Conservation (phyloP, 768 basidiomycete genomes). For the Agrocybe praecox region DNA sequence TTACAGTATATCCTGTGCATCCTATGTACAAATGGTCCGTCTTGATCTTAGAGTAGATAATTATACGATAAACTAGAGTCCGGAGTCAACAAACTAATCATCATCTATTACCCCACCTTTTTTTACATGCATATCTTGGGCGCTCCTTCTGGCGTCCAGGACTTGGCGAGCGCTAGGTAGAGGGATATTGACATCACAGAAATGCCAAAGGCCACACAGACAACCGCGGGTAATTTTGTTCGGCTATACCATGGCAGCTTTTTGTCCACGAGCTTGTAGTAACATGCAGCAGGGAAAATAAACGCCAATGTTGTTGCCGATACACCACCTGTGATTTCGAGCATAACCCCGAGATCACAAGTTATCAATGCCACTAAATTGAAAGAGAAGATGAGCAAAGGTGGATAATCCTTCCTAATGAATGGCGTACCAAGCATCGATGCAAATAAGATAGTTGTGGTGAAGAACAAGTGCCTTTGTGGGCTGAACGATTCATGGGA, state of each 20-base stretch:
- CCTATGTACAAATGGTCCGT: constrained; percentile 22
- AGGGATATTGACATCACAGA: constrained; percentile 80
- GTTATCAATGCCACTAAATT: constrained; percentile 83
- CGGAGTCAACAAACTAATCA: not conserved
- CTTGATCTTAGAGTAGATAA: constrained; percentile 21
- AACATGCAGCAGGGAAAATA: constrained; percentile 90
- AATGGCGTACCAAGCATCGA: constrained; percentile 73
- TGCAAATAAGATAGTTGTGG: constrained; percentile 77
- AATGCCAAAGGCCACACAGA: constrained; percentile 74
- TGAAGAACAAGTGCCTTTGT: constrained; percentile 89
- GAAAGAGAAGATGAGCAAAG: constrained; percentile 1
- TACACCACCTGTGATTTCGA: constrained; percentile 98
- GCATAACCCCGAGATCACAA: constrained; percentile 96
- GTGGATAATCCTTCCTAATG: not conserved
- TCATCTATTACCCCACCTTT: not conserved
- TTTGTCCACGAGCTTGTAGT: constrained; percentile 69
- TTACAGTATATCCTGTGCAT: constrained; percentile 9
- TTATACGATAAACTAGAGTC: constrained; percentile 3
- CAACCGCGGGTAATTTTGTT: constrained; percentile 72
- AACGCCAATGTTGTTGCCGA: constrained; percentile 91
- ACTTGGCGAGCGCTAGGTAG: constrained; percentile 73
- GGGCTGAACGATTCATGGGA: constrained; percentile 81
- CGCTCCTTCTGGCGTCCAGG: constrained; percentile 73
- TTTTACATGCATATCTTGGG: constrained; percentile 67
- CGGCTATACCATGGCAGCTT: constrained; percentile 66